Evolutionary conservation across 768 basidiomycete species (phyloP).

Genomic region (Phylloporus arenicola): DNA sequence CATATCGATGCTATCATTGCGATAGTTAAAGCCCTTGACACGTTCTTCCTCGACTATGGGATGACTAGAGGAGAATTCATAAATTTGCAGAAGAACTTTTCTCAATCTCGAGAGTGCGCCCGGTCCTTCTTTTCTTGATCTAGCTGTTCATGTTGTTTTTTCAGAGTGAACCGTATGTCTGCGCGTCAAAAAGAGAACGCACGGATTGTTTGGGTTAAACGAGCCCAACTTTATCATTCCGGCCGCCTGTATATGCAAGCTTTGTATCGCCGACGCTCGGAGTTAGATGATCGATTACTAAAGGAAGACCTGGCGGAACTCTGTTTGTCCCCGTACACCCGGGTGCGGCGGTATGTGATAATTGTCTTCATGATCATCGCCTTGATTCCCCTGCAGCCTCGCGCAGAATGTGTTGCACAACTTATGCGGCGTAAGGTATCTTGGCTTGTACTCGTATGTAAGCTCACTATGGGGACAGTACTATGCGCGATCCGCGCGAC

Average conservation of each 20-base stretch:
- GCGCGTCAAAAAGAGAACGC: conserved; percentile 70
- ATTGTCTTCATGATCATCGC: neutral
- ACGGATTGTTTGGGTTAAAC: conserved; percentile 67
- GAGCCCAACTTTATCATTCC: conserved; percentile 74
- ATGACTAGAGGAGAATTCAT: conserved; percentile 55
- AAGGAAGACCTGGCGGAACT: conserved; percentile 60
- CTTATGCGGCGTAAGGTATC: conserved; percentile 52
- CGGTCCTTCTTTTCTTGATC: neutral
- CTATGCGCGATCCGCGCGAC: conserved; percentile 66
- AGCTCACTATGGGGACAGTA: conserved; percentile 38
- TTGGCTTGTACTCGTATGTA: neutral
- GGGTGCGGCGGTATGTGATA: conserved; percentile 58
- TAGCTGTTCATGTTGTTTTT: neutral
- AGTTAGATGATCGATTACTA: conserved; percentile 66
- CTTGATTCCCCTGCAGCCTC: conserved; percentile 40
- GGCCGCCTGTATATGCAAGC: conserved; percentile 74
- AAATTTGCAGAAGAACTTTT: conserved; percentile 47
- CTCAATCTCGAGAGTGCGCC: conserved; percentile 28
- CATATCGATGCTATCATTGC: conserved; percentile 81
- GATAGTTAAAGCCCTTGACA: conserved; percentile 69
- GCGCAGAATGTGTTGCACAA: conserved; percentile 62
- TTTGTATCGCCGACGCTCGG: conserved; percentile 66
- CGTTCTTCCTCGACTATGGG: conserved; percentile 68
- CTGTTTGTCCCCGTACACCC: conserved; percentile 74
- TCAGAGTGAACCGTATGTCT: conserved; percentile 62